Evolutionary conservation across 148 eudicot genomes (phyloP).

Genomic region (Chenopodium album): DNA sequence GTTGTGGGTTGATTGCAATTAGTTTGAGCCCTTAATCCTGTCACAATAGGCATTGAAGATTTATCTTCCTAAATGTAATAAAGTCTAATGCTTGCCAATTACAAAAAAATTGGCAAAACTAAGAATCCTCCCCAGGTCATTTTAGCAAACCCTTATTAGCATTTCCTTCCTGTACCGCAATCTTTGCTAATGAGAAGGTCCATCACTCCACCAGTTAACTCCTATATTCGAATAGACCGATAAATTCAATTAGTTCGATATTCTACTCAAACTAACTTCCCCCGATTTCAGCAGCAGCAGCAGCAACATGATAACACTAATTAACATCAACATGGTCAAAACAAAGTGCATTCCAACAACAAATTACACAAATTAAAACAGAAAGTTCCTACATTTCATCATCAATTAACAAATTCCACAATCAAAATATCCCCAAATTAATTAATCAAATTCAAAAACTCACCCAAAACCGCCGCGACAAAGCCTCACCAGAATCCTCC

Average conservation of each 20-base stretch:
- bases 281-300: background rate
- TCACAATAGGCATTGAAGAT: background rate
- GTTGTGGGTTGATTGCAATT: too few species aligned
- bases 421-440: background rate
- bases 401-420: background rate
- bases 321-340: background rate
- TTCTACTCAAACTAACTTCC: background rate
- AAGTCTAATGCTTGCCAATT: background rate
- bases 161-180: too few species aligned
- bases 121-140: background rate
- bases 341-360: background rate
- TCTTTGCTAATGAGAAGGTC: too few species aligned
- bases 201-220: too few species aligned
- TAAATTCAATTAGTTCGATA: background rate
- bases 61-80: background rate
- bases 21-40: too few species aligned
- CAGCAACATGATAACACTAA: background rate
- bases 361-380: background rate
- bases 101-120: background rate
- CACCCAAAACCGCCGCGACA: constrained; percentile 90
- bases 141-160: too few species aligned
- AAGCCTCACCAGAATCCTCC: constrained; percentile 50
- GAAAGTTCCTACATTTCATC: background rate
- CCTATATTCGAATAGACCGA: background rate
- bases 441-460: constrained; percentile 18